Conservation (phyloP, 768 basidiomycete species). For the Porphyrellus cyaneotinctus region DNA sequence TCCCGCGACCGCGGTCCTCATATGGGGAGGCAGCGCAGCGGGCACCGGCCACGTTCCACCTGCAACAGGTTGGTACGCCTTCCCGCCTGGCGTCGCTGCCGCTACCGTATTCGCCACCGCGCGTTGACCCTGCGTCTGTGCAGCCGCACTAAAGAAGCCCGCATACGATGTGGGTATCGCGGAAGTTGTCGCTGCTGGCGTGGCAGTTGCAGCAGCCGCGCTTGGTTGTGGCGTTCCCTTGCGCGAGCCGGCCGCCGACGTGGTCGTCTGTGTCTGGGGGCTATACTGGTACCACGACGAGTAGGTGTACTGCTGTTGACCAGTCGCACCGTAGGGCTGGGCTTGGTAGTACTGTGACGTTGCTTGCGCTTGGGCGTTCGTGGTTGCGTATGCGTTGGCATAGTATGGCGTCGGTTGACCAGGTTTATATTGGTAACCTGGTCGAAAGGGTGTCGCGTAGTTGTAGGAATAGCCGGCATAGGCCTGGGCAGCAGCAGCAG, state of each 20-base stretch:
- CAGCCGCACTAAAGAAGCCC: constrained; percentile 35
- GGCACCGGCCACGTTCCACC: constrained; percentile 27
- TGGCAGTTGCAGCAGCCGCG: constrained; percentile 22
- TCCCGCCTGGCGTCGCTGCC: constrained; percentile 22
- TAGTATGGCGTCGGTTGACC: constrained; percentile 35
- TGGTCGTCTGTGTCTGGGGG: constrained; percentile 25
- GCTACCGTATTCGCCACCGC: constrained; percentile 56
- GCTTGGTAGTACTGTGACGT: constrained; percentile 36
- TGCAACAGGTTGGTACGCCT: constrained; percentile 30
- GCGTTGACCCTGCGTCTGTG: constrained; percentile 37
- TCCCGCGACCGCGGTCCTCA: constrained; percentile 29
- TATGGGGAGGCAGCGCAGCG: constrained; percentile 38
- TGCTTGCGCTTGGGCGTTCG: constrained; percentile 25
- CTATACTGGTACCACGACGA: constrained; percentile 44
- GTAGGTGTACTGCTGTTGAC: constrained; percentile 41
- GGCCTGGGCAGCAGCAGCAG: constrained; percentile 24
- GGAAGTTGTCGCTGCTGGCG: constrained; percentile 20
- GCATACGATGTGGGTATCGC: constrained; percentile 38
- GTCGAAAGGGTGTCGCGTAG: constrained; percentile 34
- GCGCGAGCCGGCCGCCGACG: constrained; percentile 32
- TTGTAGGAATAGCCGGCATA: constrained; percentile 34
- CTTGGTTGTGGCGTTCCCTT: constrained; percentile 44
- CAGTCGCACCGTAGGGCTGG: constrained; percentile 33
- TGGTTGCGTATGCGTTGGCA: constrained; percentile 25
- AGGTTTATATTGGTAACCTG: constrained; percentile 37